phyloP scores from a whole-genome alignment of 2,329 filamentous ascomycete species.

The Hypomyces perniciosus region DNA sequence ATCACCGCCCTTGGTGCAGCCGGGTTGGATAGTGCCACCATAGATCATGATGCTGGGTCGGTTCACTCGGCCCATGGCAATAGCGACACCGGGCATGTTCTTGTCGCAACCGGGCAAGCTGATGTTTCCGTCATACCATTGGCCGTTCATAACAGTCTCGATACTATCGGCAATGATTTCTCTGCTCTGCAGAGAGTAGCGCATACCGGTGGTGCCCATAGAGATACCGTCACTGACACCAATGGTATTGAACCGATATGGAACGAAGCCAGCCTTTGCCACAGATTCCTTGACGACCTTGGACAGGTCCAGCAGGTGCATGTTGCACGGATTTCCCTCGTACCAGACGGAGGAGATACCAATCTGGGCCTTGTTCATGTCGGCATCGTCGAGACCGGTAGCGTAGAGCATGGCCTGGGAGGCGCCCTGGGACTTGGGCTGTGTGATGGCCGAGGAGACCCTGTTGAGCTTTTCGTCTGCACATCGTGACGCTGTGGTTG shows the following conservation, averaged over 20 bases:
- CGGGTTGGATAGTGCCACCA: constrained; percentile 87
- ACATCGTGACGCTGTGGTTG: constrained; percentile 42
- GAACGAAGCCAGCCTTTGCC: constrained; percentile 68
- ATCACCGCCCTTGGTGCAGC: constrained; percentile 70
- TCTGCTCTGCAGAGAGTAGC: constrained; percentile 87
- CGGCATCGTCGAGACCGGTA: constrained; percentile 76
- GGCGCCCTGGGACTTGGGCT: constrained; percentile 95
- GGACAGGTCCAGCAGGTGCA: constrained; percentile 92
- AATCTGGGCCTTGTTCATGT: constrained; percentile 95
- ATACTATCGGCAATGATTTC: constrained; percentile 98
- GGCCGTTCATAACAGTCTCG: constrained; percentile 97
- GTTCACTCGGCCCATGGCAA: constrained; percentile 93
- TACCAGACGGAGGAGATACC: constrained; percentile 99
- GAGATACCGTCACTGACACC: constrained; percentile 96
- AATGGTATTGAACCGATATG: constrained; percentile 98
- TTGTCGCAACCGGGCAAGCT: constrained; percentile 98
- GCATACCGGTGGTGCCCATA: constrained; percentile 97
- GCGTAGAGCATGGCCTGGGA: constrained; percentile 99
- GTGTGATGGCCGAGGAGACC: constrained; percentile 78
- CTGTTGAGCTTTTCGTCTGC: constrained; percentile 66
- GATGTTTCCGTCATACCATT: constrained; percentile 98
- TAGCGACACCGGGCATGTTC: constrained; percentile 94
- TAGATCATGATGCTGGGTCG: constrained; percentile 96
- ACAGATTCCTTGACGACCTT: constrained; percentile 61
- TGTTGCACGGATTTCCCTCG: constrained; percentile 97